A percentile compares a stretch with the other conserved stretches of the same genome.
These are phyloP conservation scores for Colletotrichum sp. DNA, from an alignment of 2,329 filamentous ascomycete genomes.

Conservation along the genomic window DNA sequence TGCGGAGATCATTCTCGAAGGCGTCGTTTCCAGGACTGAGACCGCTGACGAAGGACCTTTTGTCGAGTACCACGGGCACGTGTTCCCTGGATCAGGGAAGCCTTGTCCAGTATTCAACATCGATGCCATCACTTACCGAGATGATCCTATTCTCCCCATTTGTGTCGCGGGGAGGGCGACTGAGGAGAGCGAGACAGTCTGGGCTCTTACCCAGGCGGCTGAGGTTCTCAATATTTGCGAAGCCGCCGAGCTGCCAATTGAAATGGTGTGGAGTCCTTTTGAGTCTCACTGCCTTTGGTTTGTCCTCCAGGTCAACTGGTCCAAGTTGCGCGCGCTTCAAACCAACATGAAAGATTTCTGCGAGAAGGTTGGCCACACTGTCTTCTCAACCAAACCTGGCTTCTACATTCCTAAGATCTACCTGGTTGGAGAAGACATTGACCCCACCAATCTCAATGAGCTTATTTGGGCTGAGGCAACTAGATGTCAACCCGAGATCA, in stretches of 20 bases:
- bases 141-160: conserved; percentile 51
- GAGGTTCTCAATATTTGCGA: neutral
- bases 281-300: conserved; percentile 46
- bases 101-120: conserved; percentile 45
- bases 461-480: conserved; percentile 55
- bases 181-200: neutral
- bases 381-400: conserved; percentile 46
- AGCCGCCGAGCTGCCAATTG: neutral
- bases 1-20: conserved; percentile 56
- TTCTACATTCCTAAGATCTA: conserved; percentile 47
- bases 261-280: conserved; percentile 28
- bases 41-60: conserved; percentile 51
- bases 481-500: conserved; percentile 45
- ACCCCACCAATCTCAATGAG: conserved; percentile 48
- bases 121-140: conserved; percentile 51
- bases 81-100: neutral
- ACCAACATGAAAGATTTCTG: conserved; percentile 45
- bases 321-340: conserved; percentile 60
- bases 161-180: conserved; percentile 41
- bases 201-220: neutral
- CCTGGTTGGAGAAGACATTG: conserved; percentile 53
- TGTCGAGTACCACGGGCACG: conserved; percentile 42
- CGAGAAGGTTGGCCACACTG: conserved; percentile 43
- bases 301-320: conserved; percentile 60
- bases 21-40: conserved; percentile 48